Evolutionary conservation across 2,329 filamentous ascomycete genomes (phyloP).

Genomic region (Polytolypa hystricis): DNA sequence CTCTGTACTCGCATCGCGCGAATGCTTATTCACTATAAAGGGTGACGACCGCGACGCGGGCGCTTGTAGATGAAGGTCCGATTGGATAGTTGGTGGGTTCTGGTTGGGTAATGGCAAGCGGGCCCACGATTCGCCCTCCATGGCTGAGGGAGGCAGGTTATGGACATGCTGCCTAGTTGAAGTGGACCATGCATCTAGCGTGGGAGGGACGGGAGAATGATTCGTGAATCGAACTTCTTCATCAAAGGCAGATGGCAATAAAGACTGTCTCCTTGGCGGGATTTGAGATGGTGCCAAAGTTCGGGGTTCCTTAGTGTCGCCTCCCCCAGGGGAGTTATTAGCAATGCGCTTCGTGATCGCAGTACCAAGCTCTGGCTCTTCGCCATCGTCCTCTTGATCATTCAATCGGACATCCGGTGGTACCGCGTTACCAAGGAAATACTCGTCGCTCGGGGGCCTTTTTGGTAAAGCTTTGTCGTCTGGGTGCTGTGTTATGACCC

Average conservation of each 20-base stretch:
- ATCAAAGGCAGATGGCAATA: conserved; percentile 25
- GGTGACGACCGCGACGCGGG: background rate
- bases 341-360: conserved; percentile 43
- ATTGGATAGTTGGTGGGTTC: too few relatives aligned
- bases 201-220: conserved; percentile 21
- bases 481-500: conserved; percentile 34
- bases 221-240: conserved; percentile 16
- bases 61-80: too few relatives aligned
- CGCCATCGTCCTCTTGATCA: background rate
- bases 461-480: conserved; percentile 68
- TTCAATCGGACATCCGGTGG: background rate
- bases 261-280: conserved; percentile 28
- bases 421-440: conserved; percentile 17
- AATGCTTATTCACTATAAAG: conserved; percentile 28
- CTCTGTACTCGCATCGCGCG: conserved; percentile 58
- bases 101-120: background rate
- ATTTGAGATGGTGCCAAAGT: conserved; percentile 20
- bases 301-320: conserved; percentile 17
- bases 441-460: conserved; percentile 53
- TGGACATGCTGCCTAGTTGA: too few relatives aligned
- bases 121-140: conserved; percentile 1
- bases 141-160: too few relatives aligned
- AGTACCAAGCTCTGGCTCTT: conserved; percentile 34
- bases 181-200: too few relatives aligned
- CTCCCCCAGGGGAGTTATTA: conserved; percentile 23